Evolutionary conservation across 1,284 basidiomycete genomes (phyloP), one percentile per base, ranked within the genome.

Genomic region (Malassezia brasiliensis): DNA sequence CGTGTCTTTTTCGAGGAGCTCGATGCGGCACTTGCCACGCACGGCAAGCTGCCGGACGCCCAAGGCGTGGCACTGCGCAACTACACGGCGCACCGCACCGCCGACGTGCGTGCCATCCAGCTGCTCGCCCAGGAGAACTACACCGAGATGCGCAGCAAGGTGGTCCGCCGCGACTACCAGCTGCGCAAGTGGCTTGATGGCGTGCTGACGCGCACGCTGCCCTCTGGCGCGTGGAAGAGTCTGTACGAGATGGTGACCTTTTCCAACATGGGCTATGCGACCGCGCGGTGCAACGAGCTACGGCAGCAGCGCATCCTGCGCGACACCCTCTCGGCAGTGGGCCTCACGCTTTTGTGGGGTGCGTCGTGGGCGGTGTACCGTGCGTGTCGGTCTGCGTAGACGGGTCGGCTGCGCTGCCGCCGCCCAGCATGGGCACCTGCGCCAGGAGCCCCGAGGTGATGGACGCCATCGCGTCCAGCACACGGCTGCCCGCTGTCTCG

Each of bases 181-280:
- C 79, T 91, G 67, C 85, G 85, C 69, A 87, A 89, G 76, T 79
- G 81, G 41, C 75, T 96, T 57, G 90, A 96, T 77, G 70, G 66
- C 11, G 37, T 78, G 47, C 68, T 82, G n/a, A 76, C 84, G 80
- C 60, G 60, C 65, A 52, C 87, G 52, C 78, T 90, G 60, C 87
- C 85, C 51, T 82, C 84, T 36, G 75, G 76, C 55, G 87, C 86
- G 34, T 98, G 93, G 93, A 81, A 88, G 54, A 87, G 88, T 48
- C 79, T 94, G 50, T 98, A 98, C 76, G 87, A 87, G 32, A 93
- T 96, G 90, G 87, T 94, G 62, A 96, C 93, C 36, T 98, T 98
- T 79, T 88, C 89, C 41, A 91, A 96, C 75, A 82, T 96, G 62
- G 85, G 85, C 68, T 96, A 96, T 74, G 83, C 84, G 56, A 82